Percentiles rank a stretch among this genome's conserved stretches.
These are phyloP conservation scores for Hygrophorus russula DNA, from an alignment of 768 basidiomycete species.

Conservation along the genomic window DNA sequence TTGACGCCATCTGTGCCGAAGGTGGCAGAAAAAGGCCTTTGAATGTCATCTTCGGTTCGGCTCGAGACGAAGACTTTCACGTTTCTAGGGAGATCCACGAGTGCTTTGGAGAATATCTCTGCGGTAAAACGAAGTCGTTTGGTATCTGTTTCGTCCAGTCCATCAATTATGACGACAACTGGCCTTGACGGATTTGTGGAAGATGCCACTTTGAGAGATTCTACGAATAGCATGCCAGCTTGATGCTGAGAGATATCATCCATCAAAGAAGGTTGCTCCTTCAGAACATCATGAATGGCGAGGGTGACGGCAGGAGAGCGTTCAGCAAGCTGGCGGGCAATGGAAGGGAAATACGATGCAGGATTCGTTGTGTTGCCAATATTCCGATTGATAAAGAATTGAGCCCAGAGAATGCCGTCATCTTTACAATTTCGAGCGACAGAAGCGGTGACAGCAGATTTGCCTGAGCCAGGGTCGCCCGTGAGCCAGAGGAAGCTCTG, in stretches of 20 bases:
- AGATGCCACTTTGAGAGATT: slow-evolving; percentile 6
- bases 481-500: slow-evolving; percentile 11
- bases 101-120: slow-evolving; percentile 3
- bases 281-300: too few species aligned
- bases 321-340: too few species aligned
- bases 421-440: too few species aligned
- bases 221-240: slow-evolving; percentile 10
- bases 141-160: slow-evolving; percentile 12
- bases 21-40: slow-evolving; percentile 6
- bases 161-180: slow-evolving; percentile 14
- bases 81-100: too few species aligned
- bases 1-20: slow-evolving; percentile 7
- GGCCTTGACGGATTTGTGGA: slow-evolving; percentile 2
- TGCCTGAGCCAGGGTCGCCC: slow-evolving; percentile 11
- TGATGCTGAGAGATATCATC: too few species aligned
- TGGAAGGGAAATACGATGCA: too few species aligned
- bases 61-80: slow-evolving; percentile 11
- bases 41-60: slow-evolving; percentile 13
- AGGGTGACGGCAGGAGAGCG: too few species aligned
- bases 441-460: too few species aligned
- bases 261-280: too few species aligned
- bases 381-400: too few species aligned
- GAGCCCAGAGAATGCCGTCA: too few species aligned
- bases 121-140: slow-evolving; percentile 7
- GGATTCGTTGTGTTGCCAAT: too few species aligned